Base-by-base conservation (phyloP, 805 yeast genomes). In the Metschnikowia noctiluminum region DNA sequence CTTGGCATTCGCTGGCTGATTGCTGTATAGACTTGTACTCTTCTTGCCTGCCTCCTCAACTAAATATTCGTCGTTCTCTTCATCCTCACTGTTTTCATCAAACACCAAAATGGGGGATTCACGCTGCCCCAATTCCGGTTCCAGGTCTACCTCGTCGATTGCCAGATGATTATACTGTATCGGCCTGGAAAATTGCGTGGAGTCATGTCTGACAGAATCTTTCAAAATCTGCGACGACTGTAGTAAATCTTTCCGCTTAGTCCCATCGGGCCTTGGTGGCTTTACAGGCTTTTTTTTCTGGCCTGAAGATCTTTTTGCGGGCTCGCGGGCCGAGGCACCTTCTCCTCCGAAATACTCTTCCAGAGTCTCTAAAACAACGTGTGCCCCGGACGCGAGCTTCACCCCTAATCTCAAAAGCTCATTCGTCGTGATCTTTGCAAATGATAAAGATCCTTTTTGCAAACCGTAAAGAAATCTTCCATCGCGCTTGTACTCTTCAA, bases 301-400 rank as follows among this genome's bases (percentile, higher is more conserved):
- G 3, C n/a, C 36, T 11, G 27, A 14, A 4, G 49, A 7, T 21
- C n/a, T 41, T 15, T 31, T 45, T 28, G 50, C 50, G 10, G 57
- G 60, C 10, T 59, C 49, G 54, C 84, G 65, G 10, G 79, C 79
- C 4, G 77, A 63, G 0, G 84, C 66, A 0, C 92, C 94, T 53
- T 74, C 74, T 0, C 96, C 96, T 7, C 94, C 95, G 36, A 89
- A 68, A 7, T 80, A 76, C 55, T 84, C 86, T 61, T 90, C 97
- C 0, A 95, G 84, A 45, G 78, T 81, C 57, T 90, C 97, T 39
- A 91, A 65, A 2, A 88, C 65, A 0, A 84, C 81, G 59, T 90
- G 97, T 0, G 96, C 87, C 0, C 97, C 97, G 9, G 90, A 85
- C 1, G 96, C 91, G 28, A 91, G 62, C 57, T 86, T 89, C 0